These are phyloP conservation scores for Syncephalastrum racemosum DNA, from an alignment of 371 early-diverging fungal genomes.

Conservation along the genomic window DNA sequence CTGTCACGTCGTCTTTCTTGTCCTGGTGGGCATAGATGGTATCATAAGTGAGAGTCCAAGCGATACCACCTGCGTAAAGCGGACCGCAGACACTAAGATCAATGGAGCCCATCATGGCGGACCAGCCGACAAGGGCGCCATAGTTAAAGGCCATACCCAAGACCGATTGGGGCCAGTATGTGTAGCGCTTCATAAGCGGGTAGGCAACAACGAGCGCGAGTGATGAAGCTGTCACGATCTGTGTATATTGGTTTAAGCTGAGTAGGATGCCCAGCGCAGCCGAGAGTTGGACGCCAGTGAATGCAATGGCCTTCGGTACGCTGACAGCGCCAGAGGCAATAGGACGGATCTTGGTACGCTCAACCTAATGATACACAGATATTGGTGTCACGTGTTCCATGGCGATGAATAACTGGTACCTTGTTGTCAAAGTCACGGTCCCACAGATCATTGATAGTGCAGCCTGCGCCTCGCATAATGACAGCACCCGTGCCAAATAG, in stretches of 20 bases:
- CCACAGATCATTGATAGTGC: constrained; percentile 97
- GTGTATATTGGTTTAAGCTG: constrained; percentile 75
- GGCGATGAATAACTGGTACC: constrained; percentile 25
- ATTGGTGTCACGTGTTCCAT: neutral
- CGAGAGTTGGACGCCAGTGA: constrained; percentile 78
- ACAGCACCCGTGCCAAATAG: constrained; percentile 90
- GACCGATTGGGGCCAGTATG: constrained; percentile 93
- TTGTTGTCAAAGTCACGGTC: constrained; percentile 85
- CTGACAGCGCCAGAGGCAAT: constrained; percentile 80
- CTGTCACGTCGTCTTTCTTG: constrained; percentile 82
- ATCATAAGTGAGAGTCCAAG: constrained; percentile 96
- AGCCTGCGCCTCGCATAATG: constrained; percentile 97
- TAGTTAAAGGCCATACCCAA: constrained; percentile 94
- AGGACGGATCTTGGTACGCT: constrained; percentile 83
- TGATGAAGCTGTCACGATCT: constrained; percentile 77
- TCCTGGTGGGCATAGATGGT: constrained; percentile 97
- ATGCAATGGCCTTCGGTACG: constrained; percentile 70
- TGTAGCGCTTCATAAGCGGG: constrained; percentile 95
- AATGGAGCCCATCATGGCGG: constrained; percentile 80
- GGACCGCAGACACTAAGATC: constrained; percentile 76
- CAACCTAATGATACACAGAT: constrained; percentile 52
- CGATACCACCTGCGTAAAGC: constrained; percentile 83
- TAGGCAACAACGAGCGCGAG: constrained; percentile 80
- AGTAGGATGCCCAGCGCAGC: constrained; percentile 80
- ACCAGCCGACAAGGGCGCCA: constrained; percentile 93